Base-by-base conservation (phyloP, 176 grass and related monocot genomes). In the Carex littledalei region DNA sequence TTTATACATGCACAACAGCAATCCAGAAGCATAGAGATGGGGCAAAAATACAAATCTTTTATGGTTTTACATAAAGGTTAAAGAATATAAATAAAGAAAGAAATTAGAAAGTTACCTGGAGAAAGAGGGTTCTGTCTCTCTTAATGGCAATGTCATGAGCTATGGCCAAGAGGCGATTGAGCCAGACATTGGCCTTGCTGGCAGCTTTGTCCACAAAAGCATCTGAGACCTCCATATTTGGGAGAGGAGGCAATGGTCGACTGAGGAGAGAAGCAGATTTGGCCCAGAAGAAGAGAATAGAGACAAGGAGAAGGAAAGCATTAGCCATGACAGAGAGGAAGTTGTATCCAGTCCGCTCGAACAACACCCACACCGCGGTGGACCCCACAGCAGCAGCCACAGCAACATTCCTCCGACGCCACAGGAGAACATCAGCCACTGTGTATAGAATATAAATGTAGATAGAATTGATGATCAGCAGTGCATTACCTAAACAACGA, bases 231-330 rank as follows among this genome's bases (percentile, higher is more conserved):
- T 99, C 97, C 61, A 99, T 83, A 87, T 99, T 99, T 20, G 93
- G 93, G 65, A 92, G 81, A 58, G 97, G 97, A 35, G 97, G 97
- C 85, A 96, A 90, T 84, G 97, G 97, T 41, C 96, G 92, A 74
- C 91, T 99, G 87, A 99, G 93, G 60, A 99, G 90, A 73, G 77
- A 94, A 47, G 96, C 96, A 60, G 96, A 95, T 89, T 95, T 99
- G 85, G 96, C 91, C 96, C 96, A 99, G 84, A 94, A 95, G 88
- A 99, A 99, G 88, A 99, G 93, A 86, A 99, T 95, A 87, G 65
- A 80, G 78, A 95, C 91, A 64, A 99, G 90, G 55, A 99, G 96
- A 54, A 99, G 93, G 80, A 99, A 8, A 50, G 96, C 91, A 85
- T 95, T 99, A 80, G 87, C 83, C 47, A 99, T 71, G 63, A 99